A percentile compares a stretch with the other conserved stretches of the same genome.
Conservation (phyloP, 441 rosid genomes). For the Biscutella laevigata region DNA sequence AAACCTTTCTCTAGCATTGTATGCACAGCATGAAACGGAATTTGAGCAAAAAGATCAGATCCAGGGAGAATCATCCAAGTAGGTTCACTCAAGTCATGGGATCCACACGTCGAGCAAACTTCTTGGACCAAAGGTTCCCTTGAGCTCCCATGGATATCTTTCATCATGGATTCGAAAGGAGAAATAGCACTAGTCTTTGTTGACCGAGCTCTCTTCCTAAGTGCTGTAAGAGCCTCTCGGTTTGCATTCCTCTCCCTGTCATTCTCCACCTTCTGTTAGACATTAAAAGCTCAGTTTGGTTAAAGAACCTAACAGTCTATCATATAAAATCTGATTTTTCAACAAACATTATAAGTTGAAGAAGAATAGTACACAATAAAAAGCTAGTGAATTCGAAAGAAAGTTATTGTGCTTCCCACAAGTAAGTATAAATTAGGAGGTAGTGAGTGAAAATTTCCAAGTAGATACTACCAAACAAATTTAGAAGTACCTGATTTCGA, state of each 20-base stretch:
- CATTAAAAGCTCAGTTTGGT: background rate
- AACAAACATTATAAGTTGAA: background rate
- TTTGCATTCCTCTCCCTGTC: slow-evolving; percentile 67
- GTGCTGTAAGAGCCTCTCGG: slow-evolving; percentile 73
- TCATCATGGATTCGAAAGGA: slow-evolving; percentile 69
- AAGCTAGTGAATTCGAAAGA: background rate
- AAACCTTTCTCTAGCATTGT: slow-evolving; percentile 63
- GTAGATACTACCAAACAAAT: background rate
- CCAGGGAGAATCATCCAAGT: slow-evolving; percentile 84
- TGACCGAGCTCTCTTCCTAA: slow-evolving; percentile 65
- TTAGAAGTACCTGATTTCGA: slow-evolving; percentile 43
- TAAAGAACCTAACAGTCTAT: background rate
- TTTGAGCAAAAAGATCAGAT: slow-evolving; percentile 49
- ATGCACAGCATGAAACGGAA: slow-evolving; percentile 81
- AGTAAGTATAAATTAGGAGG: background rate
- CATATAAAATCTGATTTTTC: background rate
- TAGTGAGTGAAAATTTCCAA: background rate
- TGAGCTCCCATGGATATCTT: slow-evolving; percentile 32
- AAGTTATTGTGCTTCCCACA: background rate
- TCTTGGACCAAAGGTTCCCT: slow-evolving; percentile 58
- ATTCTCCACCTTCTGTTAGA: slow-evolving; percentile 55
- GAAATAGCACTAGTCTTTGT: slow-evolving; percentile 58
- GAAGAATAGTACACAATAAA: background rate
- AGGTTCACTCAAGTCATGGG: slow-evolving; percentile 50
- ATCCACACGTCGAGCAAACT: slow-evolving; percentile 68